A percentile compares a stretch with the other conserved stretches of the same genome.
phyloP scores from a whole-genome alignment of 805 yeast genomes.

The Metschnikowia corniflorae region DNA sequence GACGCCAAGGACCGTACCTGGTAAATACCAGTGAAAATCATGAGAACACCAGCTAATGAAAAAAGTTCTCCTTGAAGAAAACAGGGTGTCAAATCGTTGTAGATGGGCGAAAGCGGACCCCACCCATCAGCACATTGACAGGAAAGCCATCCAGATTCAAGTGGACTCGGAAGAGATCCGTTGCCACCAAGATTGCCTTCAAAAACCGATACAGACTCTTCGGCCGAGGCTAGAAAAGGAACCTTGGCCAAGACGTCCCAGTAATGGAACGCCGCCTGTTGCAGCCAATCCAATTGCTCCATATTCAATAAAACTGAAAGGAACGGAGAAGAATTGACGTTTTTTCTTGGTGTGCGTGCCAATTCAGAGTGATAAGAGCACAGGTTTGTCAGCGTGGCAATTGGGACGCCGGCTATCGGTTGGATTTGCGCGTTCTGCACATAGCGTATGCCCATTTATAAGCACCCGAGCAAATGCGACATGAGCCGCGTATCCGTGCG shows the following conservation, averaged over 20 bases:
- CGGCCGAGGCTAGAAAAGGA: slow-evolving; percentile 10
- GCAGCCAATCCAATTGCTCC: slow-evolving; percentile 18
- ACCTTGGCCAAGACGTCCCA: slow-evolving; percentile 16
- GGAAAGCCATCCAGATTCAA: slow-evolving; percentile 21
- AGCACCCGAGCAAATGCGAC: background rate
- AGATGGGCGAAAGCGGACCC: slow-evolving; percentile 34
- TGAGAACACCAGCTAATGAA: slow-evolving; percentile 37
- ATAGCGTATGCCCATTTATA: background rate
- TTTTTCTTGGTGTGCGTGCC: background rate
- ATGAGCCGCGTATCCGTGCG: background rate
- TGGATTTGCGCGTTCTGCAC: background rate
- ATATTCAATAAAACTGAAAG: slow-evolving; percentile 1
- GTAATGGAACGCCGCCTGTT: slow-evolving; percentile 11
- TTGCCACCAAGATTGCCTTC: background rate
- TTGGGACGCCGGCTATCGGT: too few species aligned
- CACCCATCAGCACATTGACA: slow-evolving; percentile 45
- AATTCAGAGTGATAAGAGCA: too few species aligned
- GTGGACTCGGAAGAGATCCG: slow-evolving; percentile 3
- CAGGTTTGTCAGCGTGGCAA: too few species aligned
- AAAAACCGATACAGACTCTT: background rate
- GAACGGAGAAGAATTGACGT: background rate
- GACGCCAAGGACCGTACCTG: slow-evolving; percentile 33
- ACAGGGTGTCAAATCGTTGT: slow-evolving; percentile 59
- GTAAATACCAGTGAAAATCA: slow-evolving; percentile 42
- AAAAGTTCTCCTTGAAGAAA: slow-evolving; percentile 53